phyloP scores from a whole-genome alignment of 2,329 filamentous ascomycete genomes.

The Trichoderma hamatum region DNA sequence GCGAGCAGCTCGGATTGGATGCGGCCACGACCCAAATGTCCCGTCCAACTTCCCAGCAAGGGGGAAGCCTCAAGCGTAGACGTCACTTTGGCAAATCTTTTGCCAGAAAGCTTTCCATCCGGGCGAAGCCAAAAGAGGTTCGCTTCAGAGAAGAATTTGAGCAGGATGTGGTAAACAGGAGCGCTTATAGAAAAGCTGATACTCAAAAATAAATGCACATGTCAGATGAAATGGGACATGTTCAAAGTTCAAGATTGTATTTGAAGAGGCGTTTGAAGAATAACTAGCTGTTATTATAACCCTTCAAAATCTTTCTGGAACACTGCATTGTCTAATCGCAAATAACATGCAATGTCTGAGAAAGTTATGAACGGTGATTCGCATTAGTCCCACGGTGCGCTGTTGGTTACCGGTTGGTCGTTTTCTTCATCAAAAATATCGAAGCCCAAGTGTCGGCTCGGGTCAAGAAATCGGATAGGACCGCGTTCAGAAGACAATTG shows the following conservation, averaged over 20 bases:
- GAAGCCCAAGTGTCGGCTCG: slow-evolving; percentile 8
- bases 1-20: neutral
- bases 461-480: slow-evolving; percentile 2
- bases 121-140: neutral
- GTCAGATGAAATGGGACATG: neutral
- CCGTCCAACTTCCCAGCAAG: neutral
- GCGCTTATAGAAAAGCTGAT: neutral
- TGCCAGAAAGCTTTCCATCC: neutral
- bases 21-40: neutral
- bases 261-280: neutral
- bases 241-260: neutral
- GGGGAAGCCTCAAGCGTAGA: neutral
- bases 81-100: neutral
- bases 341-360: neutral
- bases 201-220: neutral
- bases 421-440: slow-evolving; percentile 14
- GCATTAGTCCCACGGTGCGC: neutral
- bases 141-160: neutral
- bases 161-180: neutral
- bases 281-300: neutral
- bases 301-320: neutral
- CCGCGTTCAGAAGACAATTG: neutral
- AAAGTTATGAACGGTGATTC: neutral
- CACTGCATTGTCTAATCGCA: neutral
- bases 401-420: slow-evolving; percentile 3